phyloP scores from a whole-genome alignment of 106 monocot species.

The Dioscorea alata region DNA sequence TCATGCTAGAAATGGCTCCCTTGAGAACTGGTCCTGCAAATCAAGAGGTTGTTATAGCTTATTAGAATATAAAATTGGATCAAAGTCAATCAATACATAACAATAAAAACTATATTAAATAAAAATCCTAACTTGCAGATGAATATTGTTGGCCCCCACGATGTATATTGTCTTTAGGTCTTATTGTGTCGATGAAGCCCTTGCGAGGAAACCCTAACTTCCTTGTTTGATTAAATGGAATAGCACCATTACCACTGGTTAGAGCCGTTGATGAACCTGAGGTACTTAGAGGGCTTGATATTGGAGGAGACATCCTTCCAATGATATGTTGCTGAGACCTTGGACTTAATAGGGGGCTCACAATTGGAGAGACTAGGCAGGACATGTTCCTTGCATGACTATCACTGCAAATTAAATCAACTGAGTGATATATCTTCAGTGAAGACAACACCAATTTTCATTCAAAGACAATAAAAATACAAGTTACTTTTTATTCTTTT shows the following conservation, averaged over 20 bases:
- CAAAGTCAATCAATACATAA: no score
- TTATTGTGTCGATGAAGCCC: conserved; percentile 16
- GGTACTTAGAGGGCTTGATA: conserved; percentile 81
- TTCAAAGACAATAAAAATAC: no score
- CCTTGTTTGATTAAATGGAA: conserved; percentile 48
- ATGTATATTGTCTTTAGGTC: conserved; percentile 19
- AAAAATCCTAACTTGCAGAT: conserved; percentile 29
- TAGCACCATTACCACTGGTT: conserved; percentile 55
- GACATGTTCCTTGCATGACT: conserved; percentile 52
- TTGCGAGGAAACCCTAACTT: conserved; percentile 22
- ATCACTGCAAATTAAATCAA: conserved; percentile 39
- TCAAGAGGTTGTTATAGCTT: no score
- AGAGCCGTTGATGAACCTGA: conserved; percentile 89
- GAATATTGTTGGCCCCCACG: conserved; percentile 24
- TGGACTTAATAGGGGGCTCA: conserved; percentile 67
- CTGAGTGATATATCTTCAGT: no score
- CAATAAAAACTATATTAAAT: no score
- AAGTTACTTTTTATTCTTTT: no score
- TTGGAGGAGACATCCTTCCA: conserved; percentile 77
- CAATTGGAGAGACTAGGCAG: conserved; percentile 85
- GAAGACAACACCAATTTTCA: no score
- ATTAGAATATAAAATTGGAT: no score
- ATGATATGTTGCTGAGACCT: conserved; percentile 54
- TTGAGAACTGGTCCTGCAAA: no score
- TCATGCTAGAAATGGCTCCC: no score